Evolutionary conservation across 495 filamentous ascomycete species (phyloP).

Genomic region (Hyaloscypha variabilis): DNA sequence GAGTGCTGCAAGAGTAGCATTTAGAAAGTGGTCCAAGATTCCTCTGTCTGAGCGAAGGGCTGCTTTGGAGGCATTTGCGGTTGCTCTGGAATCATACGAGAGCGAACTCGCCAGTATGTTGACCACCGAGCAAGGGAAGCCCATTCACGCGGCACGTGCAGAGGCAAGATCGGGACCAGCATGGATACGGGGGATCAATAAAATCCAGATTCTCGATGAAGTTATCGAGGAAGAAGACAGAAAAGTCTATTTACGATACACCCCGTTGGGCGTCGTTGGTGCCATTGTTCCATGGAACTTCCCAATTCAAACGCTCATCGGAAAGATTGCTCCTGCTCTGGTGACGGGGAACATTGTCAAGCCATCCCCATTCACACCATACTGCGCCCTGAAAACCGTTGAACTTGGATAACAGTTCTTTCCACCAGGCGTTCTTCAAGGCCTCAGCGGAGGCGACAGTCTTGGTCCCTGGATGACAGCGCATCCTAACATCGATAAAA

Average conservation of each 20-base stretch:
- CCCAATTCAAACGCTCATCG: conserved; percentile 43
- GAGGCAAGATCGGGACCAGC: background rate
- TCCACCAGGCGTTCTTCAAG: conserved; percentile 61
- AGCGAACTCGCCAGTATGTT: too few species aligned
- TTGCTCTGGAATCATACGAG: too few species aligned
- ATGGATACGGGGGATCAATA: conserved; percentile 3
- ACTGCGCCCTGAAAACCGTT: conserved; percentile 56
- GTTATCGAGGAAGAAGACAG: conserved; percentile 38
- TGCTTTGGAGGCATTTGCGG: too few species aligned
- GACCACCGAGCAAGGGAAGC: too few species aligned
- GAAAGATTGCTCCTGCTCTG: too few species aligned
- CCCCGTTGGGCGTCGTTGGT: conserved; percentile 35
- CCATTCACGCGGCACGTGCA: background rate
- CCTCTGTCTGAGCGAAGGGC: too few species aligned
- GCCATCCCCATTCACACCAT: conserved; percentile 56
- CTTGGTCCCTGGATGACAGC: conserved; percentile 54
- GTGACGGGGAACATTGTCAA: conserved; percentile 55
- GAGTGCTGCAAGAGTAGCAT: too few species aligned
- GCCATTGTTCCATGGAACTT: conserved; percentile 56
- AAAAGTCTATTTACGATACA: conserved; percentile 39
- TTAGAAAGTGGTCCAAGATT: too few species aligned
- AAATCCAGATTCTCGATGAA: conserved; percentile 20
- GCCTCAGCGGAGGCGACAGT: conserved; percentile 55
- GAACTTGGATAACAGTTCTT: conserved; percentile 57
- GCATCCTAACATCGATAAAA: conserved; percentile 58